Percentiles rank a stretch among this genome's conserved stretches.
These are phyloP conservation scores for Mycena latifolia DNA, from an alignment of 768 basidiomycete genomes.

Conservation along the genomic window DNA sequence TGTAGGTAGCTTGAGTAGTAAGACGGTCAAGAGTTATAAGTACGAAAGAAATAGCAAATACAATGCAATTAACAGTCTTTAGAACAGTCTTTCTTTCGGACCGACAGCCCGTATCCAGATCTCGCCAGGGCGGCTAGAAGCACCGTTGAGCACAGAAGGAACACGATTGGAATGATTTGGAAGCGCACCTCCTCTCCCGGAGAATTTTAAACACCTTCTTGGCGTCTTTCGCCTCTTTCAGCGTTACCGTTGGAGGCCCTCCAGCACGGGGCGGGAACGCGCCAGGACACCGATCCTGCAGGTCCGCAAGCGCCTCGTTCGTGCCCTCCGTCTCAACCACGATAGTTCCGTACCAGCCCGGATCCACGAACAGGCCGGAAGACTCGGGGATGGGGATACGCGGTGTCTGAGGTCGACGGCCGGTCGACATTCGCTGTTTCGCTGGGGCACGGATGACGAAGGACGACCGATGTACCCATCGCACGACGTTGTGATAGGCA, in stretches of 20 bases:
- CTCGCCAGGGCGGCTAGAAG: slow-evolving; percentile 75
- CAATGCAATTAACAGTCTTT: slow-evolving; percentile 31
- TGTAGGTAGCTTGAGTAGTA: too few species aligned
- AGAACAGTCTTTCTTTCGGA: slow-evolving; percentile 73
- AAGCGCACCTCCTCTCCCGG: slow-evolving; percentile 78
- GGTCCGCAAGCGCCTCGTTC: slow-evolving; percentile 84
- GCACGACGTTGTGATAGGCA: slow-evolving; percentile 80
- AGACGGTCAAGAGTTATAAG: slow-evolving; percentile 13
- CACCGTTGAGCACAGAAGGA: slow-evolving; percentile 22
- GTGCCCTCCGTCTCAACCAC: slow-evolving; percentile 91
- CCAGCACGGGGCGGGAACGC: slow-evolving; percentile 73
- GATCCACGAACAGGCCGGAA: slow-evolving; percentile 71
- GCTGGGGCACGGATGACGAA: slow-evolving; percentile 72
- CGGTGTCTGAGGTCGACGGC: slow-evolving; percentile 41
- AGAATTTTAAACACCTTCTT: slow-evolving; percentile 77
- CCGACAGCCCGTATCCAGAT: slow-evolving; percentile 78
- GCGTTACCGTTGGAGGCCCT: slow-evolving; percentile 47
- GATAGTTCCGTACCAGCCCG: slow-evolving; percentile 87
- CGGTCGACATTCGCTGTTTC: slow-evolving; percentile 47
- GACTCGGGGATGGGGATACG: slow-evolving; percentile 69
- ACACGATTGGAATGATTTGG: slow-evolving; percentile 14
- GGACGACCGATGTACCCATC: slow-evolving; percentile 87
- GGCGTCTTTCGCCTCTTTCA: slow-evolving; percentile 56
- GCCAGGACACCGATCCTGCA: slow-evolving; percentile 78
- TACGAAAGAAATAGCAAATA: slow-evolving; percentile 22